Evolutionary conservation across 352 stramenopile species (phyloP).

Genomic region (Peronosclerospora sorghi): DNA sequence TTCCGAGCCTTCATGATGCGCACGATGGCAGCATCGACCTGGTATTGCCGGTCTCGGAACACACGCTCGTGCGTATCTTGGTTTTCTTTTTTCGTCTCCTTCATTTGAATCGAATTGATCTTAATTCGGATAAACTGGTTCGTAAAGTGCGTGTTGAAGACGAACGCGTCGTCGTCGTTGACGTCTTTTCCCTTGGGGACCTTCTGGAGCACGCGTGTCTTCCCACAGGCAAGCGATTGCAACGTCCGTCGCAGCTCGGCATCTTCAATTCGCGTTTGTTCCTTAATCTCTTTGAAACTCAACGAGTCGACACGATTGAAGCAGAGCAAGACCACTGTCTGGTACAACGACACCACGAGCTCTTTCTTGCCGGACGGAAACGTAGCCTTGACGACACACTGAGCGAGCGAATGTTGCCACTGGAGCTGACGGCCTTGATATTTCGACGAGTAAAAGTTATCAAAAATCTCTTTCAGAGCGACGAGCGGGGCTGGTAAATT

Average conservation of each 20-base stretch:
- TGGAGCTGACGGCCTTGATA: slow-evolving; percentile 83
- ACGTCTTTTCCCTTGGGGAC: slow-evolving; percentile 81
- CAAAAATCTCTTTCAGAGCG: slow-evolving; percentile 73
- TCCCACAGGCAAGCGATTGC: slow-evolving; percentile 84
- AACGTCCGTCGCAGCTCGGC: slow-evolving; percentile 83
- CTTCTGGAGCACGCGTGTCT: slow-evolving; percentile 85
- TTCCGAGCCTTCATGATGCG: slow-evolving; percentile 99
- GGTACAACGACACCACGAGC: slow-evolving; percentile 78
- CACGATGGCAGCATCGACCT: slow-evolving; percentile 94
- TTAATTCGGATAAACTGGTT: slow-evolving; percentile 88
- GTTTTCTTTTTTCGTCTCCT: slow-evolving; percentile 90
- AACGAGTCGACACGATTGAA: slow-evolving; percentile 63
- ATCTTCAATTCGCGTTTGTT: slow-evolving; percentile 83
- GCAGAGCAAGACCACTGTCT: slow-evolving; percentile 79
- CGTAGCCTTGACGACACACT: slow-evolving; percentile 79
- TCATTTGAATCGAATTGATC: slow-evolving; percentile 93
- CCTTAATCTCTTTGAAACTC: slow-evolving; percentile 80
- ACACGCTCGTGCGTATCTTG: slow-evolving; percentile 90
- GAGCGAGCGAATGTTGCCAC: slow-evolving; percentile 86
- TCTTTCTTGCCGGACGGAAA: slow-evolving; percentile 83
- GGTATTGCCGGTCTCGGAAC: slow-evolving; percentile 89
- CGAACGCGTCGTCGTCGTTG: slow-evolving; percentile 72
- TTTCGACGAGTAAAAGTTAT: slow-evolving; percentile 84
- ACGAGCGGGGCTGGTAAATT: slow-evolving; percentile 54
- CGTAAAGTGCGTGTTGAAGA: slow-evolving; percentile 79